Base-by-base conservation (phyloP, 208 protist genomes). In the Leishmania tarentolae region DNA sequence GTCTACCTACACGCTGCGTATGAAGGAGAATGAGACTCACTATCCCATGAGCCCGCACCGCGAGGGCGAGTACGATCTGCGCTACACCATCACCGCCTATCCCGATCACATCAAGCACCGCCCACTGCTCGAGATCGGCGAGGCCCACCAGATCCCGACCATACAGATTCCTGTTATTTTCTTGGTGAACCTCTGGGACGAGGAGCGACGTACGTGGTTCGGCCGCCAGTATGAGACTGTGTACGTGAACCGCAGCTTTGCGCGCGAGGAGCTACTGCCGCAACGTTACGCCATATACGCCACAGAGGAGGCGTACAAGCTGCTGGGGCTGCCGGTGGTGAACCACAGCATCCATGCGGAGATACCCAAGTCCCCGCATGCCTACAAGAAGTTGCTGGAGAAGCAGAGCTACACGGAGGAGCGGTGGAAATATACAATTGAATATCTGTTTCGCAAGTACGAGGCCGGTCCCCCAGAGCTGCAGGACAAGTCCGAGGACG, bases 201-300 rank as follows among this genome's bases (percentile, higher is more conserved):
- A 91, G 61, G 86, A 88, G 75, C 88, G 85, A 52, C 76, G 84
- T 4, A 84, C 82, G n/a, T 96, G 92, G 92, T 90, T 96, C 65
- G 95, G 95, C 15, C 79, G 87, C 15, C 92, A 95, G 81, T 91
- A 91, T 52, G 93, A 98, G 65, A 98, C 95, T 11, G 93, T 96
- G 28, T 98, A 97, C 84, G 95, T 98, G 19, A 68, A 68, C 21
- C 84, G 89, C 28, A 66, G 24, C 50, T 88, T 97, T 70, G 92
- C 93, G 74, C 87, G 95, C 1, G 90, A 95, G 35, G 92, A 96
- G 88, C 87, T 98, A 5, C 73, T 96, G 59, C 95, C 95, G 50
- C 93, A 96, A 86, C 92, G 93, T 52, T 95, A 91, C 71, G 95
- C 95, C 66, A 92, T 98, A 72, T 98, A 97, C 85, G 95, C 95